Conservation (phyloP, 306 rosid genomes). For the Crataegus laevigata region DNA sequence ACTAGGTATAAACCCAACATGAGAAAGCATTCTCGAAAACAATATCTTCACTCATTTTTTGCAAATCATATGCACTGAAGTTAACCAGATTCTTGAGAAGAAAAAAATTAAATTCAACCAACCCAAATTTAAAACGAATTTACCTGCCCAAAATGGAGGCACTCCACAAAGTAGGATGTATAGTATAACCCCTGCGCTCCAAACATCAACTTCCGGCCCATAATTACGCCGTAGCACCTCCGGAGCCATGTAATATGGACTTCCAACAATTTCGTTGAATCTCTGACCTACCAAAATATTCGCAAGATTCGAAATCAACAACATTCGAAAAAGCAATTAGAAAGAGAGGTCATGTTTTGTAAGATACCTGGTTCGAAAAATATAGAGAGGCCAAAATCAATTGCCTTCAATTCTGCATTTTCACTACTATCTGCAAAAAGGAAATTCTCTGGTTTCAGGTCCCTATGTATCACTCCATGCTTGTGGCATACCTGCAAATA, state of each 20-base stretch:
- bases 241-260: constrained; percentile 99
- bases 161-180: constrained; percentile 26
- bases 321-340: background rate
- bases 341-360: background rate
- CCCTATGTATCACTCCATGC: constrained; percentile 82
- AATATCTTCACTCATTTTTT: background rate
- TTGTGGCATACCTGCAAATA: constrained; percentile 64
- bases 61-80: background rate
- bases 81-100: background rate
- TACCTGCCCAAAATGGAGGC: constrained; percentile 99
- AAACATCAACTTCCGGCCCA: constrained; percentile 78
- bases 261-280: constrained; percentile 88
- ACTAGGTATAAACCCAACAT: background rate
- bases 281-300: constrained; percentile 46
- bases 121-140: background rate
- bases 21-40: background rate
- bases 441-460: constrained; percentile 93
- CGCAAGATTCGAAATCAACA: background rate
- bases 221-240: constrained; percentile 83
- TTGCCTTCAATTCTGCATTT: constrained; percentile 54
- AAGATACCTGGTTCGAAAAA: constrained; percentile 53
- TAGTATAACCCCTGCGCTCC: constrained; percentile 95
- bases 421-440: constrained; percentile 64
- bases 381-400: constrained; percentile 90
- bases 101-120: background rate